Evolutionary conservation across 2,329 filamentous ascomycete genomes (phyloP), one percentile per base, ranked within the genome.

Genomic region (Colletotrichum coccodes): DNA sequence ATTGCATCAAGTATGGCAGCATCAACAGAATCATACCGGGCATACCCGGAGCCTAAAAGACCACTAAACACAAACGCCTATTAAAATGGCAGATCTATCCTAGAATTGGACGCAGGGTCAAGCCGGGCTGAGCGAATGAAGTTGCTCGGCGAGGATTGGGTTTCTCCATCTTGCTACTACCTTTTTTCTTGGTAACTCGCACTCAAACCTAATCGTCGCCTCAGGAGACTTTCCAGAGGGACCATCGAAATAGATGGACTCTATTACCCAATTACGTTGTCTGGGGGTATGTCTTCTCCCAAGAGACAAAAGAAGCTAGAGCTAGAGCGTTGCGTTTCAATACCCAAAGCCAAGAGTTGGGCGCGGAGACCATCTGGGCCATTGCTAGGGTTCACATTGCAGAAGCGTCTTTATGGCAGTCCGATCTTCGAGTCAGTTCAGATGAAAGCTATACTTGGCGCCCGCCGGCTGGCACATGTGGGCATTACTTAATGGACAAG

Each of bases 371-470:
- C 26, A 18, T 36, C 50, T 23, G 23, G 11, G 47, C 5, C 52
- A 28, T 4, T 14, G n/a, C 23, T 38, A 23, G 12, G 28, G 54
- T 44, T 32, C 38, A 30, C n/a, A 16, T 32, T 12, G 40, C 14
- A 5, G 40, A 28, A 32, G n/a, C n/a, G 23, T 26, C 56, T 23
- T 16, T 59, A 16, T 21, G 9, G 12, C 52, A 59, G 52, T 68
- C 64, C 36, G 38, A 68, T 68, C 50, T 40, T n/a, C 44, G 64
- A 64, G 60, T 64, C 64, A 68, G 60, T 64, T 47, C 30, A 52
- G 52, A 52, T 36, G 64, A 64, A 52, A 28, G 11, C 18, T n/a
- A n/a, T n/a, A n/a, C n/a, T n/a, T n/a, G n/a, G n/a, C n/a, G n/a
- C n/a, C n/a, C n/a, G n/a, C n/a, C n/a, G n/a, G n/a, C n/a, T n/a